phyloP scores from a whole-genome alignment of 1,139 yeast species.

The Magnusiomyces ingens region DNA sequence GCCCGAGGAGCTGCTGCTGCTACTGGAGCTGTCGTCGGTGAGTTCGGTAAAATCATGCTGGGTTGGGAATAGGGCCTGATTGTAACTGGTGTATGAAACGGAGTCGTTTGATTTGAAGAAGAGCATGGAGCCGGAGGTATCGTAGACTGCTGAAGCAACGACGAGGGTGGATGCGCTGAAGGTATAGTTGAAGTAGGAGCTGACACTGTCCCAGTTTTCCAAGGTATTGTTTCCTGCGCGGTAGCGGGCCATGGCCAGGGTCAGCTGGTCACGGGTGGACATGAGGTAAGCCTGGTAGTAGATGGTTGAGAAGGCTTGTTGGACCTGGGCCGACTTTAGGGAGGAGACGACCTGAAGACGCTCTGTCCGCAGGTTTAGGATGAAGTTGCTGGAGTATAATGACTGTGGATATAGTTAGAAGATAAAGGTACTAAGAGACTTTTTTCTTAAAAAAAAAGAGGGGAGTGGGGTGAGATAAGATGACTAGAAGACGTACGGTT shows the following conservation, averaged over 20 bases:
- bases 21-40: conserved; percentile 28
- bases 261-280: conserved; percentile 55
- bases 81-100: conserved; percentile 1
- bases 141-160: conserved; percentile 63
- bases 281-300: conserved; percentile 69
- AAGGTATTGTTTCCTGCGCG: conserved; percentile 63
- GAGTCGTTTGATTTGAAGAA: conserved; percentile 33
- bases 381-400: conserved; percentile 62
- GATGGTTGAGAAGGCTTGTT: conserved; percentile 55
- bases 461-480: conserved; percentile 8
- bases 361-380: conserved; percentile 58
- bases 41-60: neutral
- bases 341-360: conserved; percentile 72
- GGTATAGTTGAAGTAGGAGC: conserved; percentile 49
- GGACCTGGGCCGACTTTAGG: conserved; percentile 70
- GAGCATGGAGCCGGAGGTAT: conserved; percentile 39
- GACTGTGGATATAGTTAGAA: conserved; percentile 35
- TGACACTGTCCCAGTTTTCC: conserved; percentile 42
- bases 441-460: neutral
- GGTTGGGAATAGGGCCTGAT: conserved; percentile 7
- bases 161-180: conserved; percentile 36
- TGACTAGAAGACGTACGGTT: conserved; percentile 35
- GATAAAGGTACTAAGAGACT: conserved; percentile 4
- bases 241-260: conserved; percentile 52
- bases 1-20: conserved; percentile 23